Evolutionary conservation across 495 filamentous ascomycete species (phyloP).

Genomic region (Rhypophila decipiens): DNA sequence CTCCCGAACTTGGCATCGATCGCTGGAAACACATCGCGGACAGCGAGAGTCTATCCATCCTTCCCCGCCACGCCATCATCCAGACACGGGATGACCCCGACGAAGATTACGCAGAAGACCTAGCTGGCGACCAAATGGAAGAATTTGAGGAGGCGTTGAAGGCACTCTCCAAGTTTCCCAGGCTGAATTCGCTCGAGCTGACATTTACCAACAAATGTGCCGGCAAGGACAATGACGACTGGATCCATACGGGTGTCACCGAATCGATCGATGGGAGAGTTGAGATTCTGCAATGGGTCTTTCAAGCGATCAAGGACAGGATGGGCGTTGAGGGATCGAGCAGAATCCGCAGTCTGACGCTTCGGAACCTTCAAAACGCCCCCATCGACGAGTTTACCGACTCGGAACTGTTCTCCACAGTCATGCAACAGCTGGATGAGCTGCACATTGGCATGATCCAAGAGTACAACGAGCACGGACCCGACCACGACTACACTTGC

Average conservation of each 20-base stretch:
- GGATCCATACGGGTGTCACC: background rate
- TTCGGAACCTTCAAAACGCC: background rate
- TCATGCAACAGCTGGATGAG: background rate
- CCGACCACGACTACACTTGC: background rate
- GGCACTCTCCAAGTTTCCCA: conserved; percentile 1
- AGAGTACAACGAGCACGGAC: background rate
- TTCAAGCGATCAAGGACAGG: background rate
- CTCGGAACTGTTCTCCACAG: background rate
- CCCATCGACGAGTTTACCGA: background rate
- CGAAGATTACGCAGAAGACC: background rate
- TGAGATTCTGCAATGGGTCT: background rate
- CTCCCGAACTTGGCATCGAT: background rate
- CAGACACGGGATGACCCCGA: background rate
- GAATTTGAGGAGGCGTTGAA: background rate
- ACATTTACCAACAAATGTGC: background rate
- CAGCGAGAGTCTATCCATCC: background rate
- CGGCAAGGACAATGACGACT: background rate
- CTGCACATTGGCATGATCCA: background rate
- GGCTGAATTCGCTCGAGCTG: background rate
- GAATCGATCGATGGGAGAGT: background rate
- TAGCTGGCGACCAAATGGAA: background rate
- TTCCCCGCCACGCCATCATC: background rate
- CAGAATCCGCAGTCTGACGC: background rate
- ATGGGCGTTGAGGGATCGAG: background rate
- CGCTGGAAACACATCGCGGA: background rate